A percentile compares a stretch with the other conserved stretches of the same genome.
phyloP scores from a whole-genome alignment of 768 basidiomycete genomes.

The Russula olivacea region DNA sequence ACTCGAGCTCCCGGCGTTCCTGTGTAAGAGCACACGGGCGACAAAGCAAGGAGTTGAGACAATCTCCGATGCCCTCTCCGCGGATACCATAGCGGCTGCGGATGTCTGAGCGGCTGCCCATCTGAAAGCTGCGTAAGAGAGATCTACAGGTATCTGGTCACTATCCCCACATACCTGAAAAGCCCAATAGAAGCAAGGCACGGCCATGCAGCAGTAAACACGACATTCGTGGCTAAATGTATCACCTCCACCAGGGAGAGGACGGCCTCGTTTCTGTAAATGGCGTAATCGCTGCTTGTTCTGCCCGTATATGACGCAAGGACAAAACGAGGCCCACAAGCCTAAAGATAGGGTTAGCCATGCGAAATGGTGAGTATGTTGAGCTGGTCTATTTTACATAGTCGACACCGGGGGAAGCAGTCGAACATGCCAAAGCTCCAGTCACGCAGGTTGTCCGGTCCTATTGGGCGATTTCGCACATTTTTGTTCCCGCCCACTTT shows the following conservation, averaged over 20 bases:
- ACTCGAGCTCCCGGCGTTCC: slow-evolving; percentile 42
- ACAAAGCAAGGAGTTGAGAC: slow-evolving; percentile 39
- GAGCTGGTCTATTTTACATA: slow-evolving; percentile 25
- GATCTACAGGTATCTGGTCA: not conserved
- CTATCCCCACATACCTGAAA: slow-evolving; percentile 35
- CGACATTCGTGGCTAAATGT: slow-evolving; percentile 36
- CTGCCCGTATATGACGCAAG: slow-evolving; percentile 39
- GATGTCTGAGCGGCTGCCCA: slow-evolving; percentile 36
- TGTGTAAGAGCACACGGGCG: slow-evolving; percentile 45
- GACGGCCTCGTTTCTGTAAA: slow-evolving; percentile 33
- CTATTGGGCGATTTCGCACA: slow-evolving; percentile 27
- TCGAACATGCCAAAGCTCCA: slow-evolving; percentile 31
- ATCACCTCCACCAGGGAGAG: slow-evolving; percentile 37
- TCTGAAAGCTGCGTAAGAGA: slow-evolving; percentile 28
- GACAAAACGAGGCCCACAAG: slow-evolving; percentile 37
- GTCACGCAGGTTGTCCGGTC: slow-evolving; percentile 31
- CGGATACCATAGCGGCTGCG: slow-evolving; percentile 44
- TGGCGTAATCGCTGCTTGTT: slow-evolving; percentile 40
- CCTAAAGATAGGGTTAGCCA: slow-evolving; percentile 28
- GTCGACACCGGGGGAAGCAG: slow-evolving; percentile 27
- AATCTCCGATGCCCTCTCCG: slow-evolving; percentile 41
- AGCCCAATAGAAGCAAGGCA: slow-evolving; percentile 35
- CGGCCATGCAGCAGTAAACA: slow-evolving; percentile 33
- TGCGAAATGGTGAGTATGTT: not conserved
- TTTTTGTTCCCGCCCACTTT: slow-evolving; percentile 21